Evolutionary conservation across 441 rosid genomes (phyloP), one percentile per base, ranked within the genome.

Genomic region (Jatropha podagrica): DNA sequence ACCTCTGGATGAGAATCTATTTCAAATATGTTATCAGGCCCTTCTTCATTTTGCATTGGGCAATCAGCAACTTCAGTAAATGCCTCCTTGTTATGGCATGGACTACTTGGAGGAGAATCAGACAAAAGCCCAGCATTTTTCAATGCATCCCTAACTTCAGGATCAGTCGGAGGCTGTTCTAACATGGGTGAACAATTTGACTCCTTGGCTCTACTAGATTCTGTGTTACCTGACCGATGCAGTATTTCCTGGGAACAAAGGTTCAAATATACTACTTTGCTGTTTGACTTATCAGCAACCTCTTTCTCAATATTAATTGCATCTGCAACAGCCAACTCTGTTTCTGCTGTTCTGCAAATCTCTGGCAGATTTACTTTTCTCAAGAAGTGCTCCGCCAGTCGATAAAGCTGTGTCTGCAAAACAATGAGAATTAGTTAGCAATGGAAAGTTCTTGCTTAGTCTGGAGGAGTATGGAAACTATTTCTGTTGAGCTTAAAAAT

Each of bases 281-380:
- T 90, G 85, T 82, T 92, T 74, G 99, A 91, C 87, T 86, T 90
- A 77, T 94, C 90, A 73, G 95, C 97, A 55, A 88, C 91, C 41
- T 75, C 91, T 83, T 87, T 94, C 84, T 96, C 99, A 44, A 94
- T 91, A 80, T 96, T 96, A 76, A 89, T 78, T 56, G 98, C 99
- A 88, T 96, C 99, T 73, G 99, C 99, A 80, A 96, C 94, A 58
- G 98, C 98, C 85, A 96, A 85, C 84, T 96, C 99, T 48, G 97
- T 91, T 55, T 85, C 97, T 78, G 98, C 99, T 73, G 88, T 89
- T 83, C 96, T 89, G 80, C 90, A 76, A 75, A 91, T 81, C 76
- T 89, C 83, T 27, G 86, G 89, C 74, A 89, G 79, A 83, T 94
- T 87, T 88, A 87, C 85, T 83, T 86, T 91, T 88, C 83, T 94